These are phyloP conservation scores for Coemansia sp. DNA, from an alignment of 371 early-diverging fungal genomes.

Conservation along the genomic window DNA sequence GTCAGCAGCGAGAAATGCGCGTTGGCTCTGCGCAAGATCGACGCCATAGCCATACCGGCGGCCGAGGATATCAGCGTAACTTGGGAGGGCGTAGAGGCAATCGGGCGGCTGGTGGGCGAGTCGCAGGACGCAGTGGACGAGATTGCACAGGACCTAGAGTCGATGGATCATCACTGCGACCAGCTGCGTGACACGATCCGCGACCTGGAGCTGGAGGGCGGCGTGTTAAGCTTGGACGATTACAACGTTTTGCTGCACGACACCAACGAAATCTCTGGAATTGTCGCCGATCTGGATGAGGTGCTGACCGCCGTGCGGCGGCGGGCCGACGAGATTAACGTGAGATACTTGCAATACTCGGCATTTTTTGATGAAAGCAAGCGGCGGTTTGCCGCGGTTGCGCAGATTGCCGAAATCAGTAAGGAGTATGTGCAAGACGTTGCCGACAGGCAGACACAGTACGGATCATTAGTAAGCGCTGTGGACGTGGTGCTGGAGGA, in stretches of 20 bases:
- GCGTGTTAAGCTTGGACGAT: conserved; percentile 42
- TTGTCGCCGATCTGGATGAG: conserved; percentile 39
- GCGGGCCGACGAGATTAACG: conserved; percentile 41
- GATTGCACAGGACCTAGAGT: conserved; percentile 37
- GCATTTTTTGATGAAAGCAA: conserved; percentile 35
- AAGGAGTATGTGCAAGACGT: conserved; percentile 10
- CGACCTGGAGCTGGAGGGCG: conserved; percentile 40
- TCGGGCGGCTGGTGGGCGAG: conserved; percentile 30
- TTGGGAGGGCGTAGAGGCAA: conserved; percentile 37
- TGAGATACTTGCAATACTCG: conserved; percentile 39
- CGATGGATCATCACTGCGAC: conserved; percentile 43
- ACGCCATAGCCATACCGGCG: conserved; percentile 13
- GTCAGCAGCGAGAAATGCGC: conserved; percentile 13
- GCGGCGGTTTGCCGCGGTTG: conserved; percentile 20
- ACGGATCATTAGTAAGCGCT: conserved; percentile 6
- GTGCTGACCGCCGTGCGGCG: conserved; percentile 20
- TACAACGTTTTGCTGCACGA: conserved; percentile 45
- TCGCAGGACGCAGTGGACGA: conserved; percentile 26
- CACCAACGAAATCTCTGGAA: conserved; percentile 40
- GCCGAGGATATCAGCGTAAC: conserved; percentile 47
- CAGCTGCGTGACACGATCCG: conserved; percentile 46
- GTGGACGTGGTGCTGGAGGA: conserved; percentile 35
- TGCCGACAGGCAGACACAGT: conserved; percentile 20
- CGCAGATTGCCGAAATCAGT: conserved; percentile 14
- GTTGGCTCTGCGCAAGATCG: conserved; percentile 13